Conservation (phyloP, 305 asterid genomes). For the Euphrasia arctica region DNA sequence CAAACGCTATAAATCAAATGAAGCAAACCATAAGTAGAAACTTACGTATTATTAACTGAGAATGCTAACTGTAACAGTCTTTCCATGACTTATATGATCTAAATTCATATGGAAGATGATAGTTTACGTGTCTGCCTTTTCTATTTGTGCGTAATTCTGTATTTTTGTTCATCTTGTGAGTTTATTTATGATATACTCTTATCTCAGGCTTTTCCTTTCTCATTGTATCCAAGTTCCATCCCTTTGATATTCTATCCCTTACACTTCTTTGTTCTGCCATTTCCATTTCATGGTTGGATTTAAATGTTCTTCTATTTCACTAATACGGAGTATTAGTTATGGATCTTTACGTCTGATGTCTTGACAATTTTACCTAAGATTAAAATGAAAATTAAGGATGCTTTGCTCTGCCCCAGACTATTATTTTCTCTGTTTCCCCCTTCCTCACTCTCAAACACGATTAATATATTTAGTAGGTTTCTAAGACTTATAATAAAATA, state of each 20-base stretch:
- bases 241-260: background rate
- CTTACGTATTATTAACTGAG: background rate
- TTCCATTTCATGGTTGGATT: background rate
- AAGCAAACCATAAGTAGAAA: constrained; percentile 15
- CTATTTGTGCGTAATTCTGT: constrained; percentile 2
- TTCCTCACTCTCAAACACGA: constrained; percentile 3
- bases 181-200: constrained; percentile 10
- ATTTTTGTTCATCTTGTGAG: background rate
- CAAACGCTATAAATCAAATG: constrained; percentile 20
- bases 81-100: background rate
- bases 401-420: background rate
- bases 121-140: constrained; percentile 19
- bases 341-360: background rate
- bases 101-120: constrained; percentile 11
- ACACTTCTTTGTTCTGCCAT: background rate
- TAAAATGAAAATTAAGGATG: background rate
- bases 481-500: background rate
- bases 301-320: background rate
- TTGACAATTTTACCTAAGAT: background rate
- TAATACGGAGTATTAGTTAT: background rate
- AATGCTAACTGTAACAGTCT: background rate
- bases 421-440: background rate
- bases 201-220: background rate
- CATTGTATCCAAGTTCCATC: background rate
- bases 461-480: background rate